Evolutionary conservation across 805 yeast genomes (phyloP).

Genomic region (Suhomyces kilbournensis): DNA sequence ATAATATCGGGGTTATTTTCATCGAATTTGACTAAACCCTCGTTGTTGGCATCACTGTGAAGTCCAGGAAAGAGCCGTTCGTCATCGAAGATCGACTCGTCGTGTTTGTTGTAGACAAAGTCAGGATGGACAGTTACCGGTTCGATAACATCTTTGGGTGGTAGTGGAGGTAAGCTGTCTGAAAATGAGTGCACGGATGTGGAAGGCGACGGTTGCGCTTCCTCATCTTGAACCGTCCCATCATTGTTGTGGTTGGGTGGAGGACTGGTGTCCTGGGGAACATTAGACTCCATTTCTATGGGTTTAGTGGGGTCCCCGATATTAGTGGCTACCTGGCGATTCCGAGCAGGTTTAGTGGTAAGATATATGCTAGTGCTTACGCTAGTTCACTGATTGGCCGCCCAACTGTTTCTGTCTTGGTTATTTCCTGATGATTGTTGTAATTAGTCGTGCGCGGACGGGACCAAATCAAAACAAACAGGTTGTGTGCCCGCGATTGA

Average conservation of each 20-base stretch:
- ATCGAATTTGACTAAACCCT: conserved; percentile 33
- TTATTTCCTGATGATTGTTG: not conserved
- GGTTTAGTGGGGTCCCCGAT: not conserved
- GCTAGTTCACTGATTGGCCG: not conserved
- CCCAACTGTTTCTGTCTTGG: not conserved
- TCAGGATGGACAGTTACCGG: conserved; percentile 15
- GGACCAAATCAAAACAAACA: not conserved
- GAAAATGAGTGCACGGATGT: not conserved
- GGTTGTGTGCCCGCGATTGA: not conserved
- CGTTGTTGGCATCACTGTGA: conserved; percentile 15
- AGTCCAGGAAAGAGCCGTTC: conserved; percentile 31
- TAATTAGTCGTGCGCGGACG: not conserved
- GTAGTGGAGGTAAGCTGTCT: not conserved
- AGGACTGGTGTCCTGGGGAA: not conserved
- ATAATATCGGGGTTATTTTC: conserved; percentile 28
- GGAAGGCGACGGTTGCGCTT: not conserved
- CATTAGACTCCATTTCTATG: not conserved
- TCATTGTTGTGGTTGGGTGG: not conserved
- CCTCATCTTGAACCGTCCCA: not conserved
- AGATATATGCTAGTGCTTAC: not conserved
- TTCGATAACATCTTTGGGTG: not conserved
- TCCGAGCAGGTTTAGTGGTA: not conserved
- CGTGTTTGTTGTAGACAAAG: conserved; percentile 32
- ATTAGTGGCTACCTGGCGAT: not conserved
- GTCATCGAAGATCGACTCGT: conserved; percentile 39